Evolutionary conservation across 495 filamentous ascomycete genomes (phyloP).

Genomic region (Penicillium subrubescens): DNA sequence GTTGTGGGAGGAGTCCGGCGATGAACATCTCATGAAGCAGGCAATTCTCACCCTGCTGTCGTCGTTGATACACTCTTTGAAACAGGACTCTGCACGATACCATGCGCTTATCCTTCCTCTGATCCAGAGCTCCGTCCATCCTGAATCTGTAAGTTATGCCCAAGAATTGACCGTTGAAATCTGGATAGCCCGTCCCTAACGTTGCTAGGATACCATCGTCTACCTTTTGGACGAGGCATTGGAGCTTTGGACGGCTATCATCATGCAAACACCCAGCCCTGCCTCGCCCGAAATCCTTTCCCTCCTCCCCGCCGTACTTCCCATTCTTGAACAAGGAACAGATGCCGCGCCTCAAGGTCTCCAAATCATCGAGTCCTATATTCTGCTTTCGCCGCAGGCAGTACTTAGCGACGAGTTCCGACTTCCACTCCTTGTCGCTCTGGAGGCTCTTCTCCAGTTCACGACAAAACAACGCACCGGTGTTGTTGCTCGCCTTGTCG

Average conservation of each 20-base stretch:
- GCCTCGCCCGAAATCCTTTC: constrained; percentile 65
- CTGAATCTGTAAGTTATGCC: constrained; percentile 60
- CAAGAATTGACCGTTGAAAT: not conserved
- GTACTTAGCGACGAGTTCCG: constrained; percentile 70
- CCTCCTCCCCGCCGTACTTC: constrained; percentile 68
- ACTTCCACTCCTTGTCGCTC: constrained; percentile 54
- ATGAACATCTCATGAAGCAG: constrained; percentile 88
- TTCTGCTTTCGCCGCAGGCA: constrained; percentile 73
- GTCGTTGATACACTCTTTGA: constrained; percentile 77
- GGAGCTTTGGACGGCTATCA: constrained; percentile 80
- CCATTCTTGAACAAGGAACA: constrained; percentile 69
- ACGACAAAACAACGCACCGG: constrained; percentile 68
- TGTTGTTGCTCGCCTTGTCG: constrained; percentile 65
- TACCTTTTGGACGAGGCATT: constrained; percentile 92
- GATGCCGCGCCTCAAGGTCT: constrained; percentile 69
- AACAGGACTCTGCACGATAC: constrained; percentile 68
- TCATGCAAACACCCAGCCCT: constrained; percentile 68
- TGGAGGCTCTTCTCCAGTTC: constrained; percentile 55
- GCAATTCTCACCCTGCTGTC: constrained; percentile 81
- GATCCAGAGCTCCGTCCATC: constrained; percentile 74
- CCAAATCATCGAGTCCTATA: constrained; percentile 75
- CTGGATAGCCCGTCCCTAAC: not conserved
- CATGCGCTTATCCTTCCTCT: constrained; percentile 76
- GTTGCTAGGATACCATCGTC: constrained; percentile 63
- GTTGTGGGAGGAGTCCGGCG: constrained; percentile 80